A percentile compares a stretch with the other conserved stretches of the same genome.
These are phyloP conservation scores for Cyclotella cryptica DNA, from an alignment of 108 stramenopile species.

Conservation along the genomic window DNA sequence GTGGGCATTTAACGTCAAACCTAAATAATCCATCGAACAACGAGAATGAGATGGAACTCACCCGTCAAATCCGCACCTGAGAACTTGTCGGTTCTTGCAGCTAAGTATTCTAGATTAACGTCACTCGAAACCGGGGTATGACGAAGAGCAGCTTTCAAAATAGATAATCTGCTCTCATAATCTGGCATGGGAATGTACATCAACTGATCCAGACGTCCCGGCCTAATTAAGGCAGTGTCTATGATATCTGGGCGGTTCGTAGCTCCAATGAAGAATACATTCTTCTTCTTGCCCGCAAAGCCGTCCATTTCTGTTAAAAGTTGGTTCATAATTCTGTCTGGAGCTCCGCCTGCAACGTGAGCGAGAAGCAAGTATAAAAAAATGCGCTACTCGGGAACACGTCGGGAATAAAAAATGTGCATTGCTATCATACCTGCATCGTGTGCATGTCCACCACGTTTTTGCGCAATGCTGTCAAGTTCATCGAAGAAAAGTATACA, in stretches of 20 bases:
- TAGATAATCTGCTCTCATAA: constrained; percentile 80
- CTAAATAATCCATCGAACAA: neutral
- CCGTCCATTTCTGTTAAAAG: constrained; percentile 98
- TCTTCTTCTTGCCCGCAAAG: constrained; percentile 83
- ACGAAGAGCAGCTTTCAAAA: constrained; percentile 93
- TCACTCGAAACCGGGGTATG: constrained; percentile 81
- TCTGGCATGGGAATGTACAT: constrained; percentile 94
- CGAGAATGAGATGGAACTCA: constrained; percentile 13
- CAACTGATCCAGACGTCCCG: constrained; percentile 92
- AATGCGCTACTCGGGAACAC: neutral
- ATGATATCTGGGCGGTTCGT: constrained; percentile 93
- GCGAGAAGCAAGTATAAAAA: neutral
- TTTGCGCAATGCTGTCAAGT: constrained; percentile 95
- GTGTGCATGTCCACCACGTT: constrained; percentile 68
- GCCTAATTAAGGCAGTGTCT: constrained; percentile 91
- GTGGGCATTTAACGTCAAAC: neutral
- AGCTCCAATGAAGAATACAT: constrained; percentile 92
- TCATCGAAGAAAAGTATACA: constrained; percentile 99
- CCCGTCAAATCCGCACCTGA: constrained; percentile 93
- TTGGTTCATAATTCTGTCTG: constrained; percentile 97
- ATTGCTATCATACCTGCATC: constrained; percentile 50
- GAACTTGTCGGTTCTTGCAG: constrained; percentile 84
- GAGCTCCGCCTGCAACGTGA: constrained; percentile 76
- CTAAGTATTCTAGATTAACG: constrained; percentile 84
- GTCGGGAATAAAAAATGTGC: neutral